Evolutionary conservation across 2,329 filamentous ascomycete species (phyloP), one percentile per base, ranked within the genome.

Genomic region (Hypoxylon sp.): DNA sequence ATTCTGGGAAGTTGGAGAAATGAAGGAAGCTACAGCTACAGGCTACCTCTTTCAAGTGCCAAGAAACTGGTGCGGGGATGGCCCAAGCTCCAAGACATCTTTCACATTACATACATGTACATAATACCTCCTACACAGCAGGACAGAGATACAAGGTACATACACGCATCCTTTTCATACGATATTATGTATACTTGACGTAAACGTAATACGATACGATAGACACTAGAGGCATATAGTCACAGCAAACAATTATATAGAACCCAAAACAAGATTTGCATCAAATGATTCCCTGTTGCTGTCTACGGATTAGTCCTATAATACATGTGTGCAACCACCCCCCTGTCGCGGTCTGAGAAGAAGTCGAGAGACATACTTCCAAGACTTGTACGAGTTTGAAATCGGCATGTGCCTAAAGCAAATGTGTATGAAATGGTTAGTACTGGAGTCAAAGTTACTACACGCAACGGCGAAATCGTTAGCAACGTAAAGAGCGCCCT

Each of bases 71-170:
- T 64, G 67, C 42, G 67, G 52, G 57, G 64, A 51, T 19, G 71
- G 72, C 71, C 72, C 71, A 76, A 44, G 75, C 75, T 75, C 86
- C 73, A 85, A 24, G 9, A 29, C 26, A 52, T 39, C 42, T 44
- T 14, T 14, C 14, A 53, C 48, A n/a, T 37, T 19, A 33, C 39
- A n/a, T 44, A 47, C 26, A n/a, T n/a, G n/a, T n/a, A n/a, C n/a
- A n/a, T n/a, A n/a, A n/a, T n/a, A n/a, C n/a, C n/a, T n/a, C n/a
- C n/a, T 48, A 14, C 46, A 31, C 22, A 14, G 1, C 48, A 17
- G 5, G n/a, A 31, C 10, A 17, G 2, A 48, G 54, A 29, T 57
- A 13, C 54, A 24, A 19, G 44, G 29, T 31, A 31, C 29, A 31
- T 31, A 31, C 29, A 31, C 29, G 6, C 29, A 31, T 31, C 8